These are phyloP conservation scores for Tephrocybe sp. DNA, from an alignment of 768 basidiomycete species.

Conservation along the genomic window DNA sequence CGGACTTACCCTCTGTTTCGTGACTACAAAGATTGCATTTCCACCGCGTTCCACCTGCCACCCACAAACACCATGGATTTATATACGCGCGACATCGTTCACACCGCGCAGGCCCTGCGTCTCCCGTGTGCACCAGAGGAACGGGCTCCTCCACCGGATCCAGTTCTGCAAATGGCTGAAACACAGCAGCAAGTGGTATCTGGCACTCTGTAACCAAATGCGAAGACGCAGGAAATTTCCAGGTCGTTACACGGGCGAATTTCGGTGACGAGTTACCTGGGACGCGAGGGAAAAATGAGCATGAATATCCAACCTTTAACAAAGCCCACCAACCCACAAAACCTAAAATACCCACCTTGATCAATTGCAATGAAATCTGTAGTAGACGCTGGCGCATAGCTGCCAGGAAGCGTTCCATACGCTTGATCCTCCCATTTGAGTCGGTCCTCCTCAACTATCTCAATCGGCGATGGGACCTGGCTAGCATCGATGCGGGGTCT, in stretches of 20 bases:
- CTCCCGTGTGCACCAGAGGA: slow-evolving; percentile 71
- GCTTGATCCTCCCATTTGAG: slow-evolving; percentile 71
- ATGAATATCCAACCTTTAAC: not conserved
- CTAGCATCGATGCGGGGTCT: slow-evolving; percentile 80
- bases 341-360: slow-evolving; percentile 51
- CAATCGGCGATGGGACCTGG: slow-evolving; percentile 91
- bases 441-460: slow-evolving; percentile 75
- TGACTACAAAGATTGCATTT: slow-evolving; percentile 87
- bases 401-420: slow-evolving; percentile 55
- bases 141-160: slow-evolving; percentile 76
- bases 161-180: slow-evolving; percentile 90
- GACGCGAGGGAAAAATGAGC: not conserved
- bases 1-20: slow-evolving; percentile 80
- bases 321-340: not conserved
- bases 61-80: slow-evolving; percentile 91
- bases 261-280: slow-evolving; percentile 88
- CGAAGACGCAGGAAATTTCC: slow-evolving; percentile 80
- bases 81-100: slow-evolving; percentile 84
- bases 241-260: slow-evolving; percentile 85
- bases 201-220: slow-evolving; percentile 78
- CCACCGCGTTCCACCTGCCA: slow-evolving; percentile 82
- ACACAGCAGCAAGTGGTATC: slow-evolving; percentile 78
- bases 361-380: slow-evolving; percentile 89
- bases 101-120: slow-evolving; percentile 80
- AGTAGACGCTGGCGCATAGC: slow-evolving; percentile 77